Percentiles rank a stretch among this genome's conserved stretches.
These are phyloP conservation scores for Diplodia sapinea DNA, from an alignment of 2,329 filamentous ascomycete genomes.

Conservation along the genomic window DNA sequence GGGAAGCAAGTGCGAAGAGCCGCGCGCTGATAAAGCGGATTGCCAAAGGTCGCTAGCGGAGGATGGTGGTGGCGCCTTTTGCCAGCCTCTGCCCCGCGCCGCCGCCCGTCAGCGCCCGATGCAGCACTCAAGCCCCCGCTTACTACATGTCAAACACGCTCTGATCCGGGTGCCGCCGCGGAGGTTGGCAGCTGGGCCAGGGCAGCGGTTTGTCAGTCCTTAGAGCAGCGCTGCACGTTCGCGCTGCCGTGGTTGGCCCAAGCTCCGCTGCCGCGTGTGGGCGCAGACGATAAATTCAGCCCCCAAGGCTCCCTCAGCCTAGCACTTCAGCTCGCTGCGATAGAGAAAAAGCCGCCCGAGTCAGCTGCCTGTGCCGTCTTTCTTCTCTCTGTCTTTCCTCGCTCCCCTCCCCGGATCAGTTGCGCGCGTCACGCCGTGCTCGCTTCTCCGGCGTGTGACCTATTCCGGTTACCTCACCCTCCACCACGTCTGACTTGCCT, in stretches of 20 bases:
- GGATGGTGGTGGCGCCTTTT: conserved; percentile 1
- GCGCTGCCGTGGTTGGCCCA: conserved; percentile 1
- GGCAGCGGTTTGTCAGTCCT: conserved; percentile 2
- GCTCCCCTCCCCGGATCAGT: conserved; percentile 10
- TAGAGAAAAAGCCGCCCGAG: conserved; percentile 22
- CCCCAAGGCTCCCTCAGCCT: conserved; percentile 26
- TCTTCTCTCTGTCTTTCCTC: conserved; percentile 15
- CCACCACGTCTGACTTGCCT: conserved; percentile 17
- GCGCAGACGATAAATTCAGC: conserved; percentile 7
- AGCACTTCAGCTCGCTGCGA: conserved; percentile 9
- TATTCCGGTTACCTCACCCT: conserved; percentile 27
- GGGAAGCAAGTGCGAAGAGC: conserved; percentile 14
- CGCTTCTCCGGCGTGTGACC: conserved; percentile 24
- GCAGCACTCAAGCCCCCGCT: conserved; percentile 5
- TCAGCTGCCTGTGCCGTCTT: conserved; percentile 11
- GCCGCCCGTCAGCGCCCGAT: conserved; percentile 24
- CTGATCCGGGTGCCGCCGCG: conserved; percentile 21
- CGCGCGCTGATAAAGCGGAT: conserved; percentile 10
- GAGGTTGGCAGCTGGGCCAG: conserved; percentile 10
- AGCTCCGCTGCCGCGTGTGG: background rate
- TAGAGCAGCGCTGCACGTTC: background rate
- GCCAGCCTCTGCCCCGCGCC: conserved; percentile 22
- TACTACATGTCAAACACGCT: conserved; percentile 22
- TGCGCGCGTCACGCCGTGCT: conserved; percentile 27
- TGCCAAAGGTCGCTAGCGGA: conserved; percentile 8